phyloP scores from a whole-genome alignment of 1,139 yeast genomes.

The Arxiozyma slooffiae region DNA sequence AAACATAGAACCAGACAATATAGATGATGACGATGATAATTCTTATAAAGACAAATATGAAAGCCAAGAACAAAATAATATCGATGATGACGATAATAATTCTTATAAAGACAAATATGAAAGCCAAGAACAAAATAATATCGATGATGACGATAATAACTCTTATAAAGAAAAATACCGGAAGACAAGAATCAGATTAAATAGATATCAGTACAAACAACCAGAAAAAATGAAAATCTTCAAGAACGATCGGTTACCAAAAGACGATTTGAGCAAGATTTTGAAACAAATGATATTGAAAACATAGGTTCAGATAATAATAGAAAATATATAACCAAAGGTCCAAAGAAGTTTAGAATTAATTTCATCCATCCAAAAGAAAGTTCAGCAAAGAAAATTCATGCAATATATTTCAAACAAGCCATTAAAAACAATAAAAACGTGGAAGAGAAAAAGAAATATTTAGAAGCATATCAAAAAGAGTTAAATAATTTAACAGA shows the following conservation, averaged over 20 bases:
- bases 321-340: background rate
- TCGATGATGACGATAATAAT: too few species aligned
- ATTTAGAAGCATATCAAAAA: conserved; percentile 3
- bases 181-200: background rate
- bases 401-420: background rate
- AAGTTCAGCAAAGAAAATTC: background rate
- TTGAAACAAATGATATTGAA: background rate
- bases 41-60: too few species aligned
- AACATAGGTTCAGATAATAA: background rate
- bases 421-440: conserved; percentile 4
- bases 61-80: too few species aligned
- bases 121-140: too few species aligned
- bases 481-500: conserved; percentile 2
- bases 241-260: background rate
- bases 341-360: background rate
- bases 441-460: background rate
- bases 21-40: too few species aligned
- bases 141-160: background rate
- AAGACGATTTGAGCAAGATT: background rate
- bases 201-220: too few species aligned
- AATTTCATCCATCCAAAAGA: background rate
- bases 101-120: too few species aligned
- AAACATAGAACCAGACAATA: background rate
- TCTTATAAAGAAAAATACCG: background rate
- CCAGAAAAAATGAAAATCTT: background rate